phyloP scores from a whole-genome alignment of 2,329 filamentous ascomycete genomes.

The Verticillium tricorpus region DNA sequence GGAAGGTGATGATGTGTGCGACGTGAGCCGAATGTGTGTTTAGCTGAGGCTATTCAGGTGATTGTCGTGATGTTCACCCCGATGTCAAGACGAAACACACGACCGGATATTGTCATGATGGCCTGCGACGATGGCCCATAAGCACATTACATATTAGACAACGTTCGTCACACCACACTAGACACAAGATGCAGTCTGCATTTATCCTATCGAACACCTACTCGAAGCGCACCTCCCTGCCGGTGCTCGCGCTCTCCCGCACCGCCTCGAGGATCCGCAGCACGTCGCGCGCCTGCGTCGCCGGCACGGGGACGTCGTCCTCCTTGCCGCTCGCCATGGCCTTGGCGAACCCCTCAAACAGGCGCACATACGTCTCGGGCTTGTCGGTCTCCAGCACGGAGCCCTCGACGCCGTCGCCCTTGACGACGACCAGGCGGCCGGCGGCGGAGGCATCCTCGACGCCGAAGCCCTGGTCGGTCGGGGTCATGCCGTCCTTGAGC shows the following conservation, averaged over 20 bases:
- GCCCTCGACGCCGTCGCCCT: conserved; percentile 50
- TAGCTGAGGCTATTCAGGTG: too few relatives aligned
- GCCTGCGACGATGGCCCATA: too few relatives aligned
- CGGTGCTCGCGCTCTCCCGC: conserved; percentile 43
- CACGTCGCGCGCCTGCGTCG: conserved; percentile 48
- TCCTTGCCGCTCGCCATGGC: conserved; percentile 43
- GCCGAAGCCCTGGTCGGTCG: conserved; percentile 60
- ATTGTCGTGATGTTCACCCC: too few relatives aligned
- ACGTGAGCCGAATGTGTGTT: too few relatives aligned
- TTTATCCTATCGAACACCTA: not conserved
- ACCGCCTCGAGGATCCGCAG: conserved; percentile 48
- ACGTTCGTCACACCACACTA: too few relatives aligned
- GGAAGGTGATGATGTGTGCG: too few relatives aligned
- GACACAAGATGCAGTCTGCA: too few relatives aligned
- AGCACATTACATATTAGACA: too few relatives aligned
- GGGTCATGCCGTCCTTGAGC: conserved; percentile 58
- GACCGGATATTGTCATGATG: too few relatives aligned
- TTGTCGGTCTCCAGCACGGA: not conserved
- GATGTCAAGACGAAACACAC: too few relatives aligned
- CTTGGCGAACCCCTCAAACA: conserved; percentile 54
- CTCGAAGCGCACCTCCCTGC: conserved; percentile 35
- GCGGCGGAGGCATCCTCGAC: conserved; percentile 58
- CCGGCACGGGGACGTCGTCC: conserved; percentile 47
- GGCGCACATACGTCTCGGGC: conserved; percentile 56
- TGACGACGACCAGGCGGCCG: conserved; percentile 48